These are phyloP conservation scores for Chrysanthemum seticuspe DNA, from an alignment of 129 eudicot species.

Conservation along the genomic window DNA sequence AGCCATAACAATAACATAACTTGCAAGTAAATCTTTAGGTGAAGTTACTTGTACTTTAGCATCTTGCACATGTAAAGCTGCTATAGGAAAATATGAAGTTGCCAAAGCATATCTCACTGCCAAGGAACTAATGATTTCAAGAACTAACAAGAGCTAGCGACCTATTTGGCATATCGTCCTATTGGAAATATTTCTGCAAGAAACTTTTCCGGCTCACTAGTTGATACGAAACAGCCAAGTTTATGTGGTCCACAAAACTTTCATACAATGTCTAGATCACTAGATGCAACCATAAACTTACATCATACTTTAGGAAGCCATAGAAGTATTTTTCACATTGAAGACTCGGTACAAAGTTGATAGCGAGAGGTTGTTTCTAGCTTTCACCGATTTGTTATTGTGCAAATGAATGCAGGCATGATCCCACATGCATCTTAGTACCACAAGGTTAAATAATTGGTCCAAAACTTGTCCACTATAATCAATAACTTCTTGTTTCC, in stretches of 20 bases:
- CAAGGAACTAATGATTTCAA: background rate
- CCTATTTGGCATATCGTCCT: background rate
- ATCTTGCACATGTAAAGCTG: constrained; percentile 34
- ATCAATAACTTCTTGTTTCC: no score
- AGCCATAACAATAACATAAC: background rate
- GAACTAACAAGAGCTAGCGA: no score
- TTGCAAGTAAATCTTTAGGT: background rate
- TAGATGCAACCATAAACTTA: background rate
- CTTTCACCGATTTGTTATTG: background rate
- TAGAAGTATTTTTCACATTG: background rate
- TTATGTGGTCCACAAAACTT: background rate
- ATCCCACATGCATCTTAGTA: background rate
- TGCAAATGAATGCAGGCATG: background rate
- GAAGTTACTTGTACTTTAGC: constrained; percentile 13
- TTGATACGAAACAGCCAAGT: background rate
- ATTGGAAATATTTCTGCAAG: background rate
- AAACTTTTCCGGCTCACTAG: background rate
- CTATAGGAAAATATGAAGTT: background rate
- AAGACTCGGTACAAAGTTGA: background rate
- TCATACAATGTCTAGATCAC: background rate
- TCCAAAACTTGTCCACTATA: no score
- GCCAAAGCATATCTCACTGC: constrained; percentile 11
- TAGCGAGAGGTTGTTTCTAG: background rate
- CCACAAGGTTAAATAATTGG: no score
- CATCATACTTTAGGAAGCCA: no score